Base-by-base conservation (phyloP, 2,329 filamentous ascomycete genomes). In the Hypoxylon rubiginosum region DNA sequence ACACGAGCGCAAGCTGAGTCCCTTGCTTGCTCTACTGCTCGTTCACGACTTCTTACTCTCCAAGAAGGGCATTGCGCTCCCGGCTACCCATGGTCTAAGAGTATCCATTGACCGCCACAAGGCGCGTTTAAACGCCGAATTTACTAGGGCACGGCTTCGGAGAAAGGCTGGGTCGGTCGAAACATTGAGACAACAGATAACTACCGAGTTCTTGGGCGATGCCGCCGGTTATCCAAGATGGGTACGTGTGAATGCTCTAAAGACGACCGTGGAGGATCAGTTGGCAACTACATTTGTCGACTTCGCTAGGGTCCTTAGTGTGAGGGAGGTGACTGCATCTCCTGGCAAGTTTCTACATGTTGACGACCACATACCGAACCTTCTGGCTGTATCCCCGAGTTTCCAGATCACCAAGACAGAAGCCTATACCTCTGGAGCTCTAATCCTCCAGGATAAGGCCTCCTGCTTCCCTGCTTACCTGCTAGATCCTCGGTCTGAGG, bases 381-480 rank as follows among this genome's bases (percentile, higher is more conserved):
- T 99, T 3, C 78, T 99, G 6, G 96, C 94, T 1, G 82, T 97
- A 1, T 90, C 92, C 2, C 88, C 91, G 0, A 85, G 86, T 1
- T 84, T 86, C 39, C 92, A 97, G 74, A 83, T 97, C 46, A 90
- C 89, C 19, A 91, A 90, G 67, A 90, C 88, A 7, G 80, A 86
- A 13, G 91, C 93, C 0, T 98, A 98, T 78, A 85, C 82, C 13
- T 82, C 86, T 0, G 95, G 95, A 0, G 86, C 89, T 50, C 88
- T 98, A 57, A 97, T 98, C 64, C 82, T 98, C 24, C 96, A 99
- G 78, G 96, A 98, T 75, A 98, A 97, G 79, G 95, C 96, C 0
- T 97, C 94, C 0, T 99, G 96, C 76, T 97, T 99, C 74, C 96
- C 96, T 0, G 96, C 95, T 0, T 96, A 96, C 76, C 83, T 99